phyloP scores from a whole-genome alignment of 352 stramenopile genomes.

The Globisporangium iwayamae region DNA sequence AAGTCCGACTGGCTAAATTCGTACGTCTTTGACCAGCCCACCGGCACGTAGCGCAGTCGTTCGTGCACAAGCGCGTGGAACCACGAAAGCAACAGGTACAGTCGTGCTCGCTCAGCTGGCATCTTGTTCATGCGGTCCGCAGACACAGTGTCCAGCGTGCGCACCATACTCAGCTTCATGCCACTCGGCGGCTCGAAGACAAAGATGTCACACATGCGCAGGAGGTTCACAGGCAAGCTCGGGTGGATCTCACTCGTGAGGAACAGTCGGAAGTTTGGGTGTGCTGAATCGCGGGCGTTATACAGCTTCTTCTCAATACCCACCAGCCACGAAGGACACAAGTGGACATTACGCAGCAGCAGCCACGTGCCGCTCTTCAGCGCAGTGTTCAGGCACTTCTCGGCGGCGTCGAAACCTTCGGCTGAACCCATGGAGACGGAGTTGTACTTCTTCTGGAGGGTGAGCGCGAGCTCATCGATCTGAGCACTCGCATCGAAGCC shows the following conservation, averaged over 20 bases:
- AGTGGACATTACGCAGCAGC: slow-evolving; percentile 98
- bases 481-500: slow-evolving; percentile 98
- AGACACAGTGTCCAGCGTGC: slow-evolving; percentile 93
- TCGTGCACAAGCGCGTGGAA: slow-evolving; percentile 99
- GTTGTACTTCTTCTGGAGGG: slow-evolving; percentile 91
- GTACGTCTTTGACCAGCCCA: slow-evolving; percentile 98
- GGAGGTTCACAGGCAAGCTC: slow-evolving; percentile 94
- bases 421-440: slow-evolving; percentile 98
- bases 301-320: slow-evolving; percentile 97
- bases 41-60: slow-evolving; percentile 95
- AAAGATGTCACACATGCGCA: slow-evolving; percentile 96
- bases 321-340: slow-evolving; percentile 97
- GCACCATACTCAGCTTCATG: slow-evolving; percentile 95
- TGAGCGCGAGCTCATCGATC: slow-evolving; percentile 93
- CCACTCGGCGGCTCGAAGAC: slow-evolving; percentile 98
- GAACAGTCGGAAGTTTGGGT: slow-evolving; percentile 90
- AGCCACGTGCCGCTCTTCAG: slow-evolving; percentile 97
- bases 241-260: slow-evolving; percentile 98
- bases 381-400: slow-evolving; percentile 93
- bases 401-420: slow-evolving; percentile 95
- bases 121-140: slow-evolving; percentile 88
- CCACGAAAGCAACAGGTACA: slow-evolving; percentile 98
- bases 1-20: slow-evolving; percentile 99
- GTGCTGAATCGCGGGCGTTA: slow-evolving; percentile 64
- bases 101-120: slow-evolving; percentile 83